Conservation (phyloP, 2,329 filamentous ascomycete genomes). For the Capronia epimyces region DNA sequence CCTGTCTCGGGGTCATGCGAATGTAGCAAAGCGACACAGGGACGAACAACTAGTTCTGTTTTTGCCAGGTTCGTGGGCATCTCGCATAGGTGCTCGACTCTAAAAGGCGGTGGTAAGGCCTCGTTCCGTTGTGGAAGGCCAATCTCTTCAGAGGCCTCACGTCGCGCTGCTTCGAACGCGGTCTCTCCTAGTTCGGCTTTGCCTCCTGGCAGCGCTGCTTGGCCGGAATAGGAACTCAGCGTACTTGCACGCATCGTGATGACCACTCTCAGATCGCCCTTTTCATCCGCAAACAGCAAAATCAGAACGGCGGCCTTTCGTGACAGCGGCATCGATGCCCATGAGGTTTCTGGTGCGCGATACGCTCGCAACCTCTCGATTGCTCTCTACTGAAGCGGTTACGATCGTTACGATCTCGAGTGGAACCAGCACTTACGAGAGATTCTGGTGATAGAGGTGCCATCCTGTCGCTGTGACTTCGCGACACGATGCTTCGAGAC, state of each 20-base stretch:
- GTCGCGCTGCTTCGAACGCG: conserved; percentile 72
- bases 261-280: conserved; percentile 67
- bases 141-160: conserved; percentile 91
- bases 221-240: conserved; percentile 65
- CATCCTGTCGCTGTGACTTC: conserved; percentile 17
- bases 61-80: conserved; percentile 70
- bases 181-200: conserved; percentile 53
- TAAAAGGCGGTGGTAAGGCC: conserved; percentile 69
- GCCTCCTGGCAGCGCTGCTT: conserved; percentile 80
- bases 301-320: conserved; percentile 82
- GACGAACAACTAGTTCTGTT: conserved; percentile 67
- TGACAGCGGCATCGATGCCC: conserved; percentile 51
- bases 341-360: conserved; percentile 53
- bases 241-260: conserved; percentile 58
- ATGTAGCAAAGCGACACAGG: conserved; percentile 73
- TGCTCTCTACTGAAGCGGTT: conserved; percentile 39
- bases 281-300: conserved; percentile 76
- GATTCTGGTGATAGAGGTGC: conserved; percentile 22
- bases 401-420: not conserved
- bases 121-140: conserved; percentile 62
- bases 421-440: conserved; percentile 14
- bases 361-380: conserved; percentile 54
- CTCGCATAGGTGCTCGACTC: conserved; percentile 79
- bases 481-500: conserved; percentile 12
- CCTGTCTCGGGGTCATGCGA: conserved; percentile 48